phyloP scores from a whole-genome alignment of 768 basidiomycete species.

The Lentinula aciculospora region DNA sequence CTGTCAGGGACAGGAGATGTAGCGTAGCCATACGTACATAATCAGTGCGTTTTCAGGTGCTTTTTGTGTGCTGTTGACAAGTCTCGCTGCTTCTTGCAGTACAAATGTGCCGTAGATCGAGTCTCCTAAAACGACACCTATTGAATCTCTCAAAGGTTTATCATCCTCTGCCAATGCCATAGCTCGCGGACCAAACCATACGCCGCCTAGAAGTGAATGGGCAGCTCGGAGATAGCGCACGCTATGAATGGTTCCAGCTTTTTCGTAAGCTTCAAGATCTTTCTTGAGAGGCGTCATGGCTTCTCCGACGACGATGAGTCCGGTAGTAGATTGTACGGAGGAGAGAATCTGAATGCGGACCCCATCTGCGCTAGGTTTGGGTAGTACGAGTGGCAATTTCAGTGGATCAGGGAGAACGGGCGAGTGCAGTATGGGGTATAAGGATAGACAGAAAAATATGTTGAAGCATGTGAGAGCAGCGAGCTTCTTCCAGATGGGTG shows the following conservation, averaged over 20 bases:
- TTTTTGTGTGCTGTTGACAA: slow-evolving; percentile 50
- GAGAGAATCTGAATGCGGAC: slow-evolving; percentile 52
- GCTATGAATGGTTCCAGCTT: slow-evolving; percentile 34
- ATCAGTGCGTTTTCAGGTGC: slow-evolving; percentile 52
- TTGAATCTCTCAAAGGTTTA: slow-evolving; percentile 41
- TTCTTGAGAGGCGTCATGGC: slow-evolving; percentile 33
- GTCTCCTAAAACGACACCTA: slow-evolving; percentile 56
- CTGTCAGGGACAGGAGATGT: neutral
- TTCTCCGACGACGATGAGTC: slow-evolving; percentile 81
- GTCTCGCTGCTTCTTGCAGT: slow-evolving; percentile 77
- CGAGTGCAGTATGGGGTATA: slow-evolving; percentile 38
- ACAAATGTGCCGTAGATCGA: slow-evolving; percentile 83
- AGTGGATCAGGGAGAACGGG: slow-evolving; percentile 57
- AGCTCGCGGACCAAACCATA: slow-evolving; percentile 65
- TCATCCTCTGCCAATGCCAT: slow-evolving; percentile 31
- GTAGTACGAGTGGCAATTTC: slow-evolving; percentile 42
- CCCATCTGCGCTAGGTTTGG: slow-evolving; percentile 31
- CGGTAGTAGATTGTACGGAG: slow-evolving; percentile 67
- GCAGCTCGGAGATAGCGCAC: slow-evolving; percentile 58
- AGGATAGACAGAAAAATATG: slow-evolving; percentile 12
- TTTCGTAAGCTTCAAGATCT: slow-evolving; percentile 22
- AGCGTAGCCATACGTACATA: slow-evolving; percentile 46
- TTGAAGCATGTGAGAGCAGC: slow-evolving; percentile 1
- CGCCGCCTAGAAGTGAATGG: slow-evolving; percentile 65
- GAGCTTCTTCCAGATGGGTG: slow-evolving; percentile 5